Conservation (phyloP, 352 stramenopile species). For the Globisporangium iwayamae region DNA sequence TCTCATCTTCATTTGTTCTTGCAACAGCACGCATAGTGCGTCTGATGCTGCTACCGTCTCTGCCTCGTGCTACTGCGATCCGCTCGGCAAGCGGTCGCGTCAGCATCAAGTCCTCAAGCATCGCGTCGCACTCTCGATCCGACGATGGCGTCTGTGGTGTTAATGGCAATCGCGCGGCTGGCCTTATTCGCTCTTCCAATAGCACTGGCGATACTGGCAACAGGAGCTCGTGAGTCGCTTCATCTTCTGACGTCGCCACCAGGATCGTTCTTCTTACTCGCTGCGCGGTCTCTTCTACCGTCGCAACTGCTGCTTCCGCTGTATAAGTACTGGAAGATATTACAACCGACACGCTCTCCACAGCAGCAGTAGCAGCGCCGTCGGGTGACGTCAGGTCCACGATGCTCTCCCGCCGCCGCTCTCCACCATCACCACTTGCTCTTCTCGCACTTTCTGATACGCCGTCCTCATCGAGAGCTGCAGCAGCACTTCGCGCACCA, state of each 20-base stretch:
- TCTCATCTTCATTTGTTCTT: background rate
- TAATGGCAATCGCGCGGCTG: background rate
- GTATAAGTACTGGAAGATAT: too few species aligned
- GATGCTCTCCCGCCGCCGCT: slow-evolving; percentile 19
- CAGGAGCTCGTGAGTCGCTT: background rate
- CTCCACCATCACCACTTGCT: background rate
- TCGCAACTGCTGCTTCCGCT: too few species aligned
- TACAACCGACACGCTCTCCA: too few species aligned
- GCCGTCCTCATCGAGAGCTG: background rate
- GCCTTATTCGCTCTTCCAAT: background rate
- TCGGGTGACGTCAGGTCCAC: slow-evolving; percentile 47
- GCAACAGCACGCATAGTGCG: background rate
- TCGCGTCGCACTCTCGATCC: slow-evolving; percentile 13
- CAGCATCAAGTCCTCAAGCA: slow-evolving; percentile 12
- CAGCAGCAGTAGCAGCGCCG: too few species aligned
- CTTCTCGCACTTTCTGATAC: background rate
- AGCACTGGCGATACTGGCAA: background rate
- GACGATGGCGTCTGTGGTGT: slow-evolving; percentile 2
- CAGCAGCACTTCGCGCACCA: slow-evolving; percentile 5
- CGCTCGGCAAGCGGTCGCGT: slow-evolving; percentile 10
- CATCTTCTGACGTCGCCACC: background rate
- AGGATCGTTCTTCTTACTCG: slow-evolving; percentile 8
- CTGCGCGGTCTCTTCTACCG: background rate
- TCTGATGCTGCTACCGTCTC: background rate
- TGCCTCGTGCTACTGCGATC: slow-evolving; percentile 5